These are phyloP conservation scores for Begonia peltatifolia DNA, from an alignment of 306 rosid genomes.

Conservation along the genomic window DNA sequence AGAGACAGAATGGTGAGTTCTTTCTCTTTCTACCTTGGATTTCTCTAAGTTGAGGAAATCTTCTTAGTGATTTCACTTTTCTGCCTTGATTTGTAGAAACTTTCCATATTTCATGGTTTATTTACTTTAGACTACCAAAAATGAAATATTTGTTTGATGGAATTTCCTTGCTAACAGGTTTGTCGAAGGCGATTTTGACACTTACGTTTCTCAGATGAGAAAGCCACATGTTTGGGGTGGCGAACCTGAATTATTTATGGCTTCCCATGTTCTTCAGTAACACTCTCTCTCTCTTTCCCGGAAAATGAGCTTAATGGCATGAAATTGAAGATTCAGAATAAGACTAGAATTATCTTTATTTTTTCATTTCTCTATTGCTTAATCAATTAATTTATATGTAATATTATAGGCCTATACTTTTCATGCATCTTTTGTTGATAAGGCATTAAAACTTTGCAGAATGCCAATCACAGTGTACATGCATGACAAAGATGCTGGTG, in stretches of 20 bases:
- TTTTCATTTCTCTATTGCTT: too few relatives aligned
- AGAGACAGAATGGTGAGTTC: conserved; percentile 84
- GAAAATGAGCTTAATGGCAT: not conserved
- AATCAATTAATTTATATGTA: too few relatives aligned
- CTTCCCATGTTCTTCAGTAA: conserved; percentile 82
- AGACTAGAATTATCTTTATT: too few relatives aligned
- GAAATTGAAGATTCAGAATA: not conserved
- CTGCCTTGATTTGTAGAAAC: too few relatives aligned
- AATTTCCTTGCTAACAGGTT: conserved; percentile 44
- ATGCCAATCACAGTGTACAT: conserved; percentile 93
- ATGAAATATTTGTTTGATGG: conserved; percentile 9
- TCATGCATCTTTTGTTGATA: not conserved
- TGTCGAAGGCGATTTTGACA: conserved; percentile 83
- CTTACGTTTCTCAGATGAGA: conserved; percentile 62
- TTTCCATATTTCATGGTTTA: too few relatives aligned
- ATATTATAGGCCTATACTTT: too few relatives aligned
- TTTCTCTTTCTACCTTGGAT: conserved; percentile 5
- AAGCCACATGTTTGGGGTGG: conserved; percentile 93
- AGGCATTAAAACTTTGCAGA: conserved; percentile 27
- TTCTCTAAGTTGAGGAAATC: not conserved
- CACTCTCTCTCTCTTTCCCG: conserved; percentile 13
- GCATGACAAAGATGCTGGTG: conserved; percentile 64
- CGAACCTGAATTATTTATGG: conserved; percentile 87
- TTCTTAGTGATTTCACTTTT: too few relatives aligned
- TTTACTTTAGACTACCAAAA: too few relatives aligned